Base-by-base conservation (phyloP, 2,329 filamentous ascomycete genomes). In the Apiospora saccharicola region DNA sequence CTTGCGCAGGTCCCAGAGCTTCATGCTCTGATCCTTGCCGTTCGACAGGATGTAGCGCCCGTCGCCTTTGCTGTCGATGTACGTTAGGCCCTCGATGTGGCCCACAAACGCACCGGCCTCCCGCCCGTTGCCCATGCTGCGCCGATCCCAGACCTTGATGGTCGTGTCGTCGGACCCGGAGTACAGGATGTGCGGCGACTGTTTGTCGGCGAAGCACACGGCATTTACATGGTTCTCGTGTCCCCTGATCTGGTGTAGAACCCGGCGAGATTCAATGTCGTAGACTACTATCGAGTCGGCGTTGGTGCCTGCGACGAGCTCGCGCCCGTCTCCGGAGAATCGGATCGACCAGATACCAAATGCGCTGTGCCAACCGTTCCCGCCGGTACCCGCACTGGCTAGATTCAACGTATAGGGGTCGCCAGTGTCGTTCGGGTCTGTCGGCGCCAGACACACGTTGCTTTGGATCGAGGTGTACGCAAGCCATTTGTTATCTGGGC, bases 1-100 rank as follows among this genome's bases (percentile, higher is more conserved):
- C 87, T 94, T 97, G 70, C 96, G 89, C 71, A 98, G 81, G 81
- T 99, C 96, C 96, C 96, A 99, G 0, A 99, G 88, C 83, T 98
- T 98, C 90, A 97, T 97, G 57, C 92, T 96, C 82, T 98, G 96
- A 79, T 99, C 96, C 80, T 98, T 99, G 74, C 91, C 94, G 78
- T 99, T 99, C 76, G 92, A 95, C 37, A 99, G 89, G 12, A 98
- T 93, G 81, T 98, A 98, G 72, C 91, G 86, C 4, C 91, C 91
- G 78, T 93, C 91, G 70, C 90, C 90, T 78, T 93, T 93, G 81
- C 89, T 91, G 81, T 93, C 91, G 71, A 93, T 87, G 77, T 92
- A 92, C 0, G 91, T 93, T 69, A 93, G 78, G 3, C 91, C 91
- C 79, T 92, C 90, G 70, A 89, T 86, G 76, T 93, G 91, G 3